Evolutionary conservation across 345 rosid species (phyloP).

Genomic region (Eucalyptus globulus): DNA sequence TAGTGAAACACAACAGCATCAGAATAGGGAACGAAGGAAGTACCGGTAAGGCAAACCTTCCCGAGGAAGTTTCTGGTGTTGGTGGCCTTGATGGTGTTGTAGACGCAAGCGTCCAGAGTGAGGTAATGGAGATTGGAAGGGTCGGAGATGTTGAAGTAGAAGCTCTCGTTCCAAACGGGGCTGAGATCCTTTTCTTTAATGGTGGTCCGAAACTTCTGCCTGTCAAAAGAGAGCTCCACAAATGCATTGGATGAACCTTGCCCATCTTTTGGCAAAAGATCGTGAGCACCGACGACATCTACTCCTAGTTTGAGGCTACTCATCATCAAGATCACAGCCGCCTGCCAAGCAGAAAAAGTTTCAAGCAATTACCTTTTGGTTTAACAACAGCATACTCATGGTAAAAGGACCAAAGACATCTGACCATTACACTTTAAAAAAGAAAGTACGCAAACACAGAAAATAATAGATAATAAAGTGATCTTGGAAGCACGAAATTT

Average conservation of each 20-base stretch:
- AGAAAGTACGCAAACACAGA: not conserved
- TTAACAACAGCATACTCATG: not conserved
- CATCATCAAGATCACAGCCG: constrained; percentile 14
- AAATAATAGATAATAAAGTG: not conserved
- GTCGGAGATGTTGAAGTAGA: constrained; percentile 87
- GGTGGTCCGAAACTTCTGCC: constrained; percentile 77
- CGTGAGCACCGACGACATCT: constrained; percentile 81
- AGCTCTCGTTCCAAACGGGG: constrained; percentile 97
- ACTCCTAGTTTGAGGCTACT: constrained; percentile 82
- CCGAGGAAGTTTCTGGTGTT: constrained; percentile 85
- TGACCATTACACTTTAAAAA: not conserved
- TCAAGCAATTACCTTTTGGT: not conserved
- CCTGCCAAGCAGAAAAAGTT: constrained; percentile 16
- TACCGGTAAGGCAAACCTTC: constrained; percentile 68
- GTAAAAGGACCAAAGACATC: not conserved
- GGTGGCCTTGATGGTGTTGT: constrained; percentile 40
- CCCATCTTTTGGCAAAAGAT: constrained; percentile 92
- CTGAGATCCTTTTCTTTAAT: constrained; percentile 81
- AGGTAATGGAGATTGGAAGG: constrained; percentile 71
- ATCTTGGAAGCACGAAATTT: not conserved
- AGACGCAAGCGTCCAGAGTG: constrained; percentile 63
- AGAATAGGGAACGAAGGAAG: constrained; percentile 72
- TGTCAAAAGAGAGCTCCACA: constrained; percentile 84
- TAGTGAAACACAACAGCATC: constrained; percentile 90
- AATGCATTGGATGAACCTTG: constrained; percentile 79